Evolutionary conservation across 495 filamentous ascomycete species (phyloP).

Genomic region (Pseudomonodictys pantanalensis): DNA sequence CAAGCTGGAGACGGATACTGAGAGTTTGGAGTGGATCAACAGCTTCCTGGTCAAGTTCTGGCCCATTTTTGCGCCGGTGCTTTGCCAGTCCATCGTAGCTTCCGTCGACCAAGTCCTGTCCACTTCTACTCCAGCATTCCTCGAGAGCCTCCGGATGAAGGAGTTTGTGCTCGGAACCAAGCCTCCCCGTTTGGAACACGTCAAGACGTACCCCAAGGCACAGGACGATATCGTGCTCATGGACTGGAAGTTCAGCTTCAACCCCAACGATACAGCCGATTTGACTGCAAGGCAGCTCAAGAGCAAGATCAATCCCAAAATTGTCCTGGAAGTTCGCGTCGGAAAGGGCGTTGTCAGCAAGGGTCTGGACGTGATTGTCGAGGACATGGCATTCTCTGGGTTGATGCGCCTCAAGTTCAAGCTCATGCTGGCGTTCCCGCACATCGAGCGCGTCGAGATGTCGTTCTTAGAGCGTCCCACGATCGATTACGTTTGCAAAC

Average conservation of each 20-base stretch:
- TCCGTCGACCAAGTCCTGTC: slow-evolving; percentile 95
- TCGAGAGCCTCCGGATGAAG: slow-evolving; percentile 89
- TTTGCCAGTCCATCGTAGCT: slow-evolving; percentile 85
- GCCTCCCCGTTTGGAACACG: slow-evolving; percentile 91
- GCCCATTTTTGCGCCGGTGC: slow-evolving; percentile 94
- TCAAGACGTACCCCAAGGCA: slow-evolving; percentile 95
- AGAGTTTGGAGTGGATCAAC: slow-evolving; percentile 98
- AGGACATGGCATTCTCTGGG: slow-evolving; percentile 93
- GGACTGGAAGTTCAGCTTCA: slow-evolving; percentile 99
- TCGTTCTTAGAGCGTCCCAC: slow-evolving; percentile 74
- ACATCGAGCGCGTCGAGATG: slow-evolving; percentile 88
- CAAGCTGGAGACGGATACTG: slow-evolving; percentile 84
- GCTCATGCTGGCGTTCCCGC: slow-evolving; percentile 91
- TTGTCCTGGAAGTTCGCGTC: slow-evolving; percentile 87
- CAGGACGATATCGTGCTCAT: slow-evolving; percentile 94
- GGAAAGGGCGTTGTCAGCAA: slow-evolving; percentile 95
- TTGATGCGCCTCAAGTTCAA: slow-evolving; percentile 97
- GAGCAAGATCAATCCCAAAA: slow-evolving; percentile 94
- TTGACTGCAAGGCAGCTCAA: slow-evolving; percentile 85
- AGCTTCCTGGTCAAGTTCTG: slow-evolving; percentile 98
- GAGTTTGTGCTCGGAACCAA: slow-evolving; percentile 91
- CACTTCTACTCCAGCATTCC: slow-evolving; percentile 81
- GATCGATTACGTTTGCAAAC: slow-evolving; percentile 96
- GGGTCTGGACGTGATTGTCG: slow-evolving; percentile 94
- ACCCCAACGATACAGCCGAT: slow-evolving; percentile 87